Evolutionary conservation across 306 rosid species (phyloP), one percentile per base, ranked within the genome.

Genomic region (Arachis hypogaea): DNA sequence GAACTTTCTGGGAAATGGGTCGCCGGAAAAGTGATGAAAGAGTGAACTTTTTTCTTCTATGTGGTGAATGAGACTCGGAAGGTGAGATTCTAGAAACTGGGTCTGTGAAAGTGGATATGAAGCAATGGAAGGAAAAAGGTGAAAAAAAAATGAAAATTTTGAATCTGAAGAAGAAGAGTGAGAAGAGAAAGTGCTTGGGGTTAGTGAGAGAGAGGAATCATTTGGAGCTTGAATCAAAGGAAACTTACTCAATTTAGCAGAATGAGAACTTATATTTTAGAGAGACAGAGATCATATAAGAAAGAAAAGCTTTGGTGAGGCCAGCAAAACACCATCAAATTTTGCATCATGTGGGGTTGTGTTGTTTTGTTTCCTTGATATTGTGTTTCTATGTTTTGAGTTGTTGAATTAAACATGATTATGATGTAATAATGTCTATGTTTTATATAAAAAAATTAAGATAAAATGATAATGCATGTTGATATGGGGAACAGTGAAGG

Each of bases 121-220:
- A 58, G 62, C 61, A 12, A 33, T 56, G 57, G 42, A 81, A 7
- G 73, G 52, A 33, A 33, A 33, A 33, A 4, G 4, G 3, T 33
- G 58, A 50, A 61, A 54, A 46, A 43, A 16, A 50, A 57, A 16
- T 10, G 64, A 45, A 45, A 63, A 40, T 5, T 74, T 63, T 64
- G 82, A 66, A 73, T 10, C 46, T n/a, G 40, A 44, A 18, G 16
- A 5, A 54, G 61, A 69, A 80, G 74, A 50, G 62, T 52, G 66
- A 36, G 36, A 11, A 52, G n/a, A 9, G 41, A 43, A 11, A 42
- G 49, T 49, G 76, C 45, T 8, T 7, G 28, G 65, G 28, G 28
- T 1, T 11, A 41, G 70, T 1, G 42, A 54, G 59, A 62, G 44
- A 29, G 51, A 60, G 79, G 11, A 52, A 12, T 64, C 11, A 66